These are phyloP conservation scores for Salvia sclarea DNA, from an alignment of 305 asterid species.

Conservation along the genomic window DNA sequence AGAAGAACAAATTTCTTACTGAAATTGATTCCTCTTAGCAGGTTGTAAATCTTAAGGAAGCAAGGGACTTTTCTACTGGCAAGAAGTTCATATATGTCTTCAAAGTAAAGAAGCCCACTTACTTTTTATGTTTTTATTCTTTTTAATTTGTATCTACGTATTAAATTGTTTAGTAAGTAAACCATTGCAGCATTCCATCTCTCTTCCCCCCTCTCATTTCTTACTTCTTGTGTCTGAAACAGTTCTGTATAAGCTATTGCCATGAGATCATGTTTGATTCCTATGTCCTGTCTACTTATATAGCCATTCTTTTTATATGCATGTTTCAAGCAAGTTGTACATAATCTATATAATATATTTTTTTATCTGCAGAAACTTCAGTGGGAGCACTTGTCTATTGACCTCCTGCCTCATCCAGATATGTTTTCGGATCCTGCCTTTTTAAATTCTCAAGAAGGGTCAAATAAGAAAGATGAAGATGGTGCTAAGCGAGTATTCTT, in stretches of 20 bases:
- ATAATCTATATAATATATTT: conserved; percentile 21
- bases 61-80: conserved; percentile 91
- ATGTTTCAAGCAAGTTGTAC: conserved; percentile 5
- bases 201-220: conserved; percentile 2
- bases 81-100: conserved; percentile 93
- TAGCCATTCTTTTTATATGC: not conserved
- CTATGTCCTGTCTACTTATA: conserved; percentile 2
- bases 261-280: not conserved
- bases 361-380: conserved; percentile 77
- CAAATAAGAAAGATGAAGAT: conserved; percentile 79
- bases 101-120: conserved; percentile 59
- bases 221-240: conserved; percentile 19
- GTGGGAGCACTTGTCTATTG: conserved; percentile 93
- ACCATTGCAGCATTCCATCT: not conserved
- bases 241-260: conserved; percentile 14
- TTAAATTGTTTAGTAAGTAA: conserved; percentile 18
- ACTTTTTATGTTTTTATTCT: conserved; percentile 20
- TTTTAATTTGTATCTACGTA: conserved; percentile 28
- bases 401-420: conserved; percentile 99
- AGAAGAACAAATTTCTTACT: conserved; percentile 30
- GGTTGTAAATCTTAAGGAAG: conserved; percentile 97
- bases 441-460: conserved; percentile 57
- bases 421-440: conserved; percentile 80
- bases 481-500: conserved; percentile 97
- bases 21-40: conserved; percentile 41